Percentiles rank a stretch among this genome's conserved stretches.
These are phyloP conservation scores for Phytophthora fragariaefolia DNA, from an alignment of 352 stramenopile genomes.

Conservation along the genomic window DNA sequence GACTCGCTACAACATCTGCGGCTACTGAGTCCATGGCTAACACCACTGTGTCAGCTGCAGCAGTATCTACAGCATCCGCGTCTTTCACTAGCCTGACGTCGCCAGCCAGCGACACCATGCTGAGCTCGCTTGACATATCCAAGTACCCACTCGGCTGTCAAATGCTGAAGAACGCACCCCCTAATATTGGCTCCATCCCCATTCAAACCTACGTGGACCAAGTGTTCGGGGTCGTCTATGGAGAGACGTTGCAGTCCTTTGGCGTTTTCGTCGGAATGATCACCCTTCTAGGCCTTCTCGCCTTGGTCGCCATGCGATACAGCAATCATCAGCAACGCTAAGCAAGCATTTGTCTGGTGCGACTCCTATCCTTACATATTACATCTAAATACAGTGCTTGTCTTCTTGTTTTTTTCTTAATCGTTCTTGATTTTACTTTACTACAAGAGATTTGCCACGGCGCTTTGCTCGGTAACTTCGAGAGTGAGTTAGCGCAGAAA, in stretches of 20 bases:
- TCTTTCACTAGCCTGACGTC: background rate
- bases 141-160: conserved; percentile 33
- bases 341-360: too few species aligned
- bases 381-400: too few species aligned
- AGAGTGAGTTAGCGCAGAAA: too few species aligned
- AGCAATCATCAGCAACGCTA: conserved; percentile 40
- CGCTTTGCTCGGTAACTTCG: too few species aligned
- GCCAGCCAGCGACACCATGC: background rate
- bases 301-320: conserved; percentile 43
- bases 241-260: conserved; percentile 28
- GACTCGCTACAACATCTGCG: conserved; percentile 5
- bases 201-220: conserved; percentile 40
- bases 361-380: background rate
- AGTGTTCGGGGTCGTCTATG: conserved; percentile 39
- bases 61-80: background rate
- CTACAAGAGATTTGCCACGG: too few species aligned
- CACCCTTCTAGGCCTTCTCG: conserved; percentile 36
- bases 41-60: background rate
- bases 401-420: too few species aligned
- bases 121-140: conserved; percentile 10
- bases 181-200: conserved; percentile 20
- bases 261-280: conserved; percentile 35
- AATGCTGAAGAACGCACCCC: conserved; percentile 25
- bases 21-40: background rate
- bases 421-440: too few species aligned